Percentiles rank a stretch among this genome's conserved stretches.
Evolutionary conservation across 306 rosid genomes (phyloP).

Genomic region (Cicer bijugum): DNA sequence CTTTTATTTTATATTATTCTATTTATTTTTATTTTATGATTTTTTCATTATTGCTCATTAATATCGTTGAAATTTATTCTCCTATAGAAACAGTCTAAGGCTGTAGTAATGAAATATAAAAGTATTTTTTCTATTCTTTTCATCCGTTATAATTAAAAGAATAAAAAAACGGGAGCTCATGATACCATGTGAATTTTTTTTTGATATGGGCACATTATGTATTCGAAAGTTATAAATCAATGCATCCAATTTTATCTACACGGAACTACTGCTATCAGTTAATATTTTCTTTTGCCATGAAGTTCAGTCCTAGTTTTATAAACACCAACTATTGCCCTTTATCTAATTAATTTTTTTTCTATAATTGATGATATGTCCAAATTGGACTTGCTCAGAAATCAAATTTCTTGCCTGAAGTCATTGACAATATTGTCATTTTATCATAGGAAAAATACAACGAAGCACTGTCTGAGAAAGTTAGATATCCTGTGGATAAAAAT

Average conservation of each 20-base stretch:
- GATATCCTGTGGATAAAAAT: conserved; percentile 79
- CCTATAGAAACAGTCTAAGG: too few relatives aligned
- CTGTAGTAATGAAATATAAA: too few relatives aligned
- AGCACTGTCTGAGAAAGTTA: conserved; percentile 77
- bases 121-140: too few relatives aligned
- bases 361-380: conserved; percentile 20
- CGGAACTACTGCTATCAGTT: neutral
- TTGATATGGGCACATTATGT: neutral
- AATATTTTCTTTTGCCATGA: conserved; percentile 1
- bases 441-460: conserved; percentile 81
- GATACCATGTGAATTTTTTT: too few relatives aligned
- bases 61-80: too few relatives aligned
- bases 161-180: too few relatives aligned
- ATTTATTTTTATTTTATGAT: too few relatives aligned
- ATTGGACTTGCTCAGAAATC: conserved; percentile 23
- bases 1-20: too few relatives aligned
- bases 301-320: conserved; percentile 13
- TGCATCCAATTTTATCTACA: neutral
- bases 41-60: too few relatives aligned
- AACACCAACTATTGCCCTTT: neutral
- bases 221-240: neutral
- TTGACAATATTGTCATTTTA: conserved; percentile 26
- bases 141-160: too few relatives aligned
- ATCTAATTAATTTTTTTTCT: conserved; percentile 6
- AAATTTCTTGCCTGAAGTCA: conserved; percentile 5